Base-by-base conservation (phyloP, 768 basidiomycete genomes). In the Boletus eberwhitei region DNA sequence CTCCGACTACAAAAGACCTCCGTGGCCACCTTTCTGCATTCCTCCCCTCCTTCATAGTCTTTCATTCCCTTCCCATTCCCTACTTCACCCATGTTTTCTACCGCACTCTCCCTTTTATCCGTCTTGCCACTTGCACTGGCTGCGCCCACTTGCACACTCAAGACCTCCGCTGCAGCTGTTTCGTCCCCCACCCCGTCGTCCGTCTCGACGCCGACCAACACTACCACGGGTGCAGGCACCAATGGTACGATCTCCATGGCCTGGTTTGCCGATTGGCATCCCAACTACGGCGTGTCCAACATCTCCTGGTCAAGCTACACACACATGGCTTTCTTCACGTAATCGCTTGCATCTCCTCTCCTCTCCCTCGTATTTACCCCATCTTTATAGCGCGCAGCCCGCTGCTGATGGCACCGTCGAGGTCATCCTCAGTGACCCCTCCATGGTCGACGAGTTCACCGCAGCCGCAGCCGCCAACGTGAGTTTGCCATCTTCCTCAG, bases 201-300 rank as follows among this genome's bases (percentile, higher is more conserved):
- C 3, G 13, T 14, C 37, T 14, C 57, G 1, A 40, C 53, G 4
- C 32, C 63, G 8, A 36, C 57, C 1, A 56, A 55, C 41, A 36
- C 59, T 3, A 49, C 65, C 35, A 55, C 61, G 1, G 56, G 62
- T 51, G 60, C 61, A 17, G 65, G 63, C 60, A 59, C 65, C 59
- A 61, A 26, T 55, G 64, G 68, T 6, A 57, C 43, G 46, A 74
- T 86, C 16, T 75, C 84, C n/a, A 73, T 80, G 44, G 76, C 83
- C 16, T 90, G 88, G 87, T 88, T 77, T 60, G 82, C 87, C 29
- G 82, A 84, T 42, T 91, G 83, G 83, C 83, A 86, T 64, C 68
- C 79, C 24, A 59, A 69, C 32, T 72, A 71, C 1, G 72, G 79
- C 1, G 73, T 85, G 26, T 71, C 75, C 24, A 73, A 79, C 39